Base-by-base conservation (phyloP, 805 yeast genomes). In the Saccharomycopsis sp. region DNA sequence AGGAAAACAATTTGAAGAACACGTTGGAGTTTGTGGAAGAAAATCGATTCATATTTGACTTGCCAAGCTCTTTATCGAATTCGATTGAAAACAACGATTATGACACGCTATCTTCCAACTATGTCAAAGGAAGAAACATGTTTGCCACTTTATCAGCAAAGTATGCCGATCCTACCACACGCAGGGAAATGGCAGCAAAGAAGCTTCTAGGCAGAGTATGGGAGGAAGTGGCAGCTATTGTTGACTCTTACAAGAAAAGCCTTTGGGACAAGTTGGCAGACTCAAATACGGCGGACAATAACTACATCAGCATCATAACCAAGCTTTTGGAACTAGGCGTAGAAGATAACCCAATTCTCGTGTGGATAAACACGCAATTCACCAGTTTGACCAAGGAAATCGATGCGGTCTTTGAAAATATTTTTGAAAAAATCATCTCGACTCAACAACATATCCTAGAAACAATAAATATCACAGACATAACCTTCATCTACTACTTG, bases 291-390 rank as follows among this genome's bases (percentile, higher is more conserved):
- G 63, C 66, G 24, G 71, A 72, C 21, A 69, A 67, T 20, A 64
- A 70, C 52, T 72, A 71, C 60, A 63, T 71, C 21, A 53, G 41
- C 24, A 65, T 76, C 12, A 78, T 85, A 23, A 74, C 78, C n/a
- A 80, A 79, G 62, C 71, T 87, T 37, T 68, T 84, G 51, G 89
- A 85, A 61, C 71, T 87, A 37, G 86, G 84, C n/a, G 77, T 79
- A 1, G 77, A 74, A 51, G 84, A 81, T 57, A 85, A 82, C 66
- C 92, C 92, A 3, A 79, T 86, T 3, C 67, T 76, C 21, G 81
- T 78, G 55, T 87, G 90, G 83, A 76, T 87, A 29, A 72, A 77
- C 48, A 70, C 78, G 18, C 85, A 79, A 64, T 75, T 76, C 51
- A 71, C 72, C 23, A 67, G 67, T 18, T 73, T 82, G 59, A 67